Base-by-base conservation (phyloP, 1,284 basidiomycete species). In the Flammula alnicola region DNA sequence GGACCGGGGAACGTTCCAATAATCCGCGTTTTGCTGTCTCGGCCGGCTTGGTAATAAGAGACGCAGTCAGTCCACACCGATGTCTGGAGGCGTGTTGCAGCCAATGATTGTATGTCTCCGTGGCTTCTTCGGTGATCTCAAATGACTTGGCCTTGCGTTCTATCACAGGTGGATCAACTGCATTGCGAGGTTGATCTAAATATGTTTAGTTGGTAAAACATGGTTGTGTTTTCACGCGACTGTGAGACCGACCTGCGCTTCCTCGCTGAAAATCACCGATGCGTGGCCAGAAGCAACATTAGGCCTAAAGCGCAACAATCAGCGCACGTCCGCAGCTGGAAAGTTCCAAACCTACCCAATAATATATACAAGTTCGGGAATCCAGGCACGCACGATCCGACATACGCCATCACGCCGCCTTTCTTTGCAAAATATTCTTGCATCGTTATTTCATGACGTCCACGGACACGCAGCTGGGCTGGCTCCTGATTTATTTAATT, bases 281-380 rank as follows among this genome's bases (percentile, higher is more conserved):
- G 75, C 75, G 54, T 80, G 79, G 12, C 78, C 78, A 11, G 77
- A 69, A n/a, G 73, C 77, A 29, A 73, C 72, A 57, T 81, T 82
- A 4, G 78, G 79, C 78, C 78, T 68, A 64, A 54, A 43, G 38
- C 44, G 39, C 17, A 35, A 26, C 52, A 33, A 39, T 51, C 27
- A 44, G 35, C 23, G 27, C 41, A 40, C 33, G n/a, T 55, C 38
- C 43, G 39, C 36, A 33, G 40, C 45, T 56, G 41, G 25, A 47
- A 22, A 41, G 27, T 25, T 42, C 29, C 5, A 19, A 48, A 51
- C 61, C 33, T 52, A 75, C 78, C 78, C 22, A 79, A 65, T 44
- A 80, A 54, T 27, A 67, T 70, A 56, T 76, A 76, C 35, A 72
- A 56, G 58, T 81, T 82, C 17, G 81, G 81, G 59, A 80, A 78